phyloP scores from a whole-genome alignment of 1,284 basidiomycete genomes.

The Phellinidium pouzarii region DNA sequence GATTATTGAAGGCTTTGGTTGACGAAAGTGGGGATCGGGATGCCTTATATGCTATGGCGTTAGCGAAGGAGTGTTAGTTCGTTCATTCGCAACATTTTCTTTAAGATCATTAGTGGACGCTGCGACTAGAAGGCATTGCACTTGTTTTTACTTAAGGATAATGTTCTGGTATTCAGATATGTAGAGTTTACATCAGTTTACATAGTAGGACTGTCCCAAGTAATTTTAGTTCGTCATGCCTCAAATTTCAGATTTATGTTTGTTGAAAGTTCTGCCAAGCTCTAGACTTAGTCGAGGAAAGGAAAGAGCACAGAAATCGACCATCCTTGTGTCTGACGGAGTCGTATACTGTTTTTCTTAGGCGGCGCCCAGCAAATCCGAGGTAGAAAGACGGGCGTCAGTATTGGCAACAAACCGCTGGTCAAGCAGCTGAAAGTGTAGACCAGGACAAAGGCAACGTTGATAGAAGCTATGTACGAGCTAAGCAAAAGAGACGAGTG shows the following conservation, averaged over 20 bases:
- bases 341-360: not conserved
- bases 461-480: constrained; percentile 4
- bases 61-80: not conserved
- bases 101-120: no score
- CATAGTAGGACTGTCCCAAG: no score
- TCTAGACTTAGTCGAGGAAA: no score
- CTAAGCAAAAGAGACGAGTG: not conserved
- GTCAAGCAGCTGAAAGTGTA: not conserved
- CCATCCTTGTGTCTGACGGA: no score
- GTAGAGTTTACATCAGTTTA: no score
- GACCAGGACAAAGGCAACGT: not conserved
- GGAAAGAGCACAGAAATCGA: no score
- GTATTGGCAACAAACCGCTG: not conserved
- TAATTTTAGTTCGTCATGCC: no score
- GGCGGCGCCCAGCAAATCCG: not conserved
- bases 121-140: no score
- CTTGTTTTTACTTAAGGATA: no score
- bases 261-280: no score
- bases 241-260: no score
- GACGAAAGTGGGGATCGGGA: constrained; percentile 35
- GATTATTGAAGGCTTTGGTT: constrained; percentile 42
- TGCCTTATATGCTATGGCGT: constrained; percentile 30
- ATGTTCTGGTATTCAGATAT: no score
- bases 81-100: not conserved
- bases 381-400: not conserved